A percentile compares a stretch with the other conserved stretches of the same genome.
Evolutionary conservation across 192 early-diverging fungal genomes (phyloP).

Genomic region (Coemansia biformis): DNA sequence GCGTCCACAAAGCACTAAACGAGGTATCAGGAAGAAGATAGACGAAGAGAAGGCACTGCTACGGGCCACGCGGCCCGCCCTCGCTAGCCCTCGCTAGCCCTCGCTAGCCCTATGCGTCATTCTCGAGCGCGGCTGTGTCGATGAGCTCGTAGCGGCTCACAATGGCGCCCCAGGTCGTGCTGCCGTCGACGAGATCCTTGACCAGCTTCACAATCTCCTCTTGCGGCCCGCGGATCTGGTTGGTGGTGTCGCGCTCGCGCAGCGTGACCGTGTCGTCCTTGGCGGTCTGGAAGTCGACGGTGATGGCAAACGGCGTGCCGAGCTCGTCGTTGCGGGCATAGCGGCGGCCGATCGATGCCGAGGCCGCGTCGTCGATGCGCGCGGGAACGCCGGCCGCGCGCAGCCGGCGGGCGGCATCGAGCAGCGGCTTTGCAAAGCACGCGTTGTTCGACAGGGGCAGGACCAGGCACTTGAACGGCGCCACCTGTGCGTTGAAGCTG

Average conservation of each 20-base stretch:
- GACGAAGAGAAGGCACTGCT: not conserved
- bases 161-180: slow-evolving; percentile 67
- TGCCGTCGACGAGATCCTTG: slow-evolving; percentile 67
- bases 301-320: slow-evolving; percentile 95
- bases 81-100: too few relatives aligned
- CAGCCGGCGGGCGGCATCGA: slow-evolving; percentile 60
- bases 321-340: slow-evolving; percentile 98
- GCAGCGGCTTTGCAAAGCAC: slow-evolving; percentile 69
- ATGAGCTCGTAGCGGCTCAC: slow-evolving; percentile 66
- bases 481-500: slow-evolving; percentile 84
- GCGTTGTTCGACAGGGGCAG: slow-evolving; percentile 78
- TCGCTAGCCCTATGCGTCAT: not conserved
- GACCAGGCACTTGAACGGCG: slow-evolving; percentile 92
- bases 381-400: slow-evolving; percentile 72
- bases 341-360: slow-evolving; percentile 86
- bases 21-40: too few relatives aligned
- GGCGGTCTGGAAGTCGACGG: slow-evolving; percentile 97
- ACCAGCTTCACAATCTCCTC: slow-evolving; percentile 69
- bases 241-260: slow-evolving; percentile 91
- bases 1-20: too few relatives aligned
- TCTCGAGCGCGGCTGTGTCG: slow-evolving; percentile 15
- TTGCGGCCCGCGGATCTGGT: slow-evolving; percentile 83
- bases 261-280: slow-evolving; percentile 91
- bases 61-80: not conserved
- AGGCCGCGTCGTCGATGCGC: slow-evolving; percentile 81